phyloP scores from a whole-genome alignment of 2,329 filamentous ascomycete species.

The Epichloe sp. region DNA sequence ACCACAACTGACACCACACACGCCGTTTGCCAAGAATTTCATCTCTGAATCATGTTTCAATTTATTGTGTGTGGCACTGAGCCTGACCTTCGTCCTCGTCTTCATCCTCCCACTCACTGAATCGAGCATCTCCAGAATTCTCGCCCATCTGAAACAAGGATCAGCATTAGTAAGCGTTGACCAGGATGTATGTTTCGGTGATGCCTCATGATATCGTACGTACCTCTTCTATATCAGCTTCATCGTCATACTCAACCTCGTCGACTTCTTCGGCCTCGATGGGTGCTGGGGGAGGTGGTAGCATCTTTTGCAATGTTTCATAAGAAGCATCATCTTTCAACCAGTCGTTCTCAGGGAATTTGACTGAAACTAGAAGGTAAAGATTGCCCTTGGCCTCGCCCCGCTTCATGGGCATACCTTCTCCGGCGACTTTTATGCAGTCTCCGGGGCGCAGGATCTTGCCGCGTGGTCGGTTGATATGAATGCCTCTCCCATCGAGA shows the following conservation, averaged over 20 bases:
- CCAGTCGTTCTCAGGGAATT: constrained; percentile 85
- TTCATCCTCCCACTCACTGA: constrained; percentile 57
- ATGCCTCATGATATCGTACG: constrained; percentile 12
- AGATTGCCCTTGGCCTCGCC: constrained; percentile 76
- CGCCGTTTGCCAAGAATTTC: background rate
- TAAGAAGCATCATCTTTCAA: constrained; percentile 57
- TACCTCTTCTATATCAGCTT: constrained; percentile 70
- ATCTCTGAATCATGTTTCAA: background rate
- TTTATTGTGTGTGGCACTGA: constrained; percentile 63
- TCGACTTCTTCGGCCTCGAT: constrained; percentile 67
- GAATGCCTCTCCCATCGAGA: constrained; percentile 83
- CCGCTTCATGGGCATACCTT: constrained; percentile 90
- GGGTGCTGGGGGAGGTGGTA: constrained; percentile 50
- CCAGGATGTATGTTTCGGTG: background rate
- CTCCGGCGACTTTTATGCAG: constrained; percentile 70
- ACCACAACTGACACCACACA: background rate
- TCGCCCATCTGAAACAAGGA: constrained; percentile 48
- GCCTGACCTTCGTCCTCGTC: constrained; percentile 53
- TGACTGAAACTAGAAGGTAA: constrained; percentile 72
- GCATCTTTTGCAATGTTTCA: constrained; percentile 53
- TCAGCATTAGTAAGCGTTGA: constrained; percentile 12
- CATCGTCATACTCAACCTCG: constrained; percentile 75
- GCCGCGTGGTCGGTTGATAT: constrained; percentile 65
- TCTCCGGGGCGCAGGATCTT: constrained; percentile 74
- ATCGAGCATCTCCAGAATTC: constrained; percentile 54